Evolutionary conservation across 495 filamentous ascomycete genomes (phyloP), one percentile per base, ranked within the genome.

Genomic region (Parachaetomium inaequale): DNA sequence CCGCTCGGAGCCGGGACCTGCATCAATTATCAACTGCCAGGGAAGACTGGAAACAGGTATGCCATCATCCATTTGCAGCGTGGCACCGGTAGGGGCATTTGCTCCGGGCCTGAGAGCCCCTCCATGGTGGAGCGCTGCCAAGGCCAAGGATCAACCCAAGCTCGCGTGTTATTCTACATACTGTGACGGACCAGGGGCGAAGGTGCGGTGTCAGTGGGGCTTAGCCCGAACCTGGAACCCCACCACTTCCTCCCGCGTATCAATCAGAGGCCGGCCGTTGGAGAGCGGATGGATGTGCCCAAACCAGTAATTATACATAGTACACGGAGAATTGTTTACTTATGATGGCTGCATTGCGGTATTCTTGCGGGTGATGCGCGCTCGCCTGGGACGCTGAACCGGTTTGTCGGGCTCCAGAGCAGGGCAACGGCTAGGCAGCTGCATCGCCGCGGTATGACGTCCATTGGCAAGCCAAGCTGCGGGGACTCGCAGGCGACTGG

Each of bases 61-160:
- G 10, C 36, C 36, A 40, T 40, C 36, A 40, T 15, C 14, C 36
- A 40, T 17, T 52, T 21, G 25, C 6, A 45, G 38, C 26, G 54
- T 56, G 7, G 54, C 54, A 56, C 38, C 36, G 38, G 34, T 42
- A 55, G 53, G 56, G 45, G 21, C 34, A 10, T 40, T 40, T 50
- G 46, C 58, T 59, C 58, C 58, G 58, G 45, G 32, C n/a, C 5
- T 26, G 7, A 21, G 23, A 10, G 25, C 36, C 47, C 34, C 46
- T 29, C 47, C 58, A 58, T 58, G 5, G 32, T 26, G 21, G 14
- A 29, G 12, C 7, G 3, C 47, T 46, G n/a, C 10, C 7, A 2
- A n/a, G 34, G 58, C 38, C 58, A 54, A 46, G 49, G 58, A 54
- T 61, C 38, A 21, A 45, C 19, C 32, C 58, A 54, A 31, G 50